Conservation (phyloP, 78 protist species). For the Capsaspora owczarzaki region DNA sequence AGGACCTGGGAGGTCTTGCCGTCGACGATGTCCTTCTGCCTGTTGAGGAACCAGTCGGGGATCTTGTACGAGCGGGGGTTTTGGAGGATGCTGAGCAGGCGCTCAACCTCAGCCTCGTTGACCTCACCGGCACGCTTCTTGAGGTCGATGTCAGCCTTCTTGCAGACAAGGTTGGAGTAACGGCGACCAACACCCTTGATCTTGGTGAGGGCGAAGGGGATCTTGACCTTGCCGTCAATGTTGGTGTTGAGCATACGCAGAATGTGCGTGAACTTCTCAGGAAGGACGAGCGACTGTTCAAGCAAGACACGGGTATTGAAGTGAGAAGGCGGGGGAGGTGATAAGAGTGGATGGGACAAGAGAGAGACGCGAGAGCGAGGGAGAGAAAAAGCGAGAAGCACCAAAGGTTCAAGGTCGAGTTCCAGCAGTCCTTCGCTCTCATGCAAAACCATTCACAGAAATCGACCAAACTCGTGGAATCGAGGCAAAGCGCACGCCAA, state of each 20-base stretch:
- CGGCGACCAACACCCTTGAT: slow-evolving; percentile 98
- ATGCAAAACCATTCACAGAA: too few relatives aligned
- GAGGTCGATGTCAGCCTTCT: slow-evolving; percentile 92
- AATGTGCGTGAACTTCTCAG: slow-evolving; percentile 85
- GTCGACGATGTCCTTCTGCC: slow-evolving; percentile 79
- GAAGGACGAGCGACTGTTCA: slow-evolving; percentile 33
- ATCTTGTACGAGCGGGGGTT: slow-evolving; percentile 97
- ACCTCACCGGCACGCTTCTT: slow-evolving; percentile 96
- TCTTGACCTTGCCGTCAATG: slow-evolving; percentile 87
- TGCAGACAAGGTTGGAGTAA: slow-evolving; percentile 85
- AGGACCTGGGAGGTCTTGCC: slow-evolving; percentile 83
- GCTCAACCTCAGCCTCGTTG: slow-evolving; percentile 87
- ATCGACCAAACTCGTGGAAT: too few relatives aligned
- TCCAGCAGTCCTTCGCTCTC: too few relatives aligned
- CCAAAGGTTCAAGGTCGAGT: too few relatives aligned
- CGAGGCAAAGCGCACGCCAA: too few relatives aligned
- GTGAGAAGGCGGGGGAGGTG: background rate
- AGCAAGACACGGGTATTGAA: background rate
- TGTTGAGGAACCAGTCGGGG: slow-evolving; percentile 98
- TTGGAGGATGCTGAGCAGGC: slow-evolving; percentile 83
- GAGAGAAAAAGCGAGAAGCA: background rate
- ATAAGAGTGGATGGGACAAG: background rate
- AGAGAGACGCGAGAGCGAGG: too few relatives aligned
- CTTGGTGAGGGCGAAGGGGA: slow-evolving; percentile 83
- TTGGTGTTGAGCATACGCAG: slow-evolving; percentile 97